Percentiles rank a stretch among this genome's conserved stretches.
Evolutionary conservation across 2,329 filamentous ascomycete species (phyloP).

Genomic region (Phoma herbarum): DNA sequence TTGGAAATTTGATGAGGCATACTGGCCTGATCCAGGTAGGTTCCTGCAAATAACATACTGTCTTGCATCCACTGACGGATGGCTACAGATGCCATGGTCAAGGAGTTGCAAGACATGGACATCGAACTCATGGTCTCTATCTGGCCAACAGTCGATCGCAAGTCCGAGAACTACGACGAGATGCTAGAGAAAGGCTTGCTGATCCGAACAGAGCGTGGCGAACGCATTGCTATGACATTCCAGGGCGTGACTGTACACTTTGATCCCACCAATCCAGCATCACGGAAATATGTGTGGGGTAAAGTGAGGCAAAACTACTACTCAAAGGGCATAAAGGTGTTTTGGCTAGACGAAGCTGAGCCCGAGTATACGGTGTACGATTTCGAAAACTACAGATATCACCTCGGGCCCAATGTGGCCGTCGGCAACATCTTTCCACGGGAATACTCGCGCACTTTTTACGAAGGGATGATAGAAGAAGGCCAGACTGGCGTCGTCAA

Average conservation of each 20-base stretch:
- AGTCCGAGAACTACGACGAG: slow-evolving; percentile 67
- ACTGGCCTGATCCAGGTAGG: slow-evolving; percentile 68
- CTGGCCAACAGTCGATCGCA: slow-evolving; percentile 71
- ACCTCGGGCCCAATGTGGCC: slow-evolving; percentile 61
- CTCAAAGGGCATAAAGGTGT: slow-evolving; percentile 67
- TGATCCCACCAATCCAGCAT: slow-evolving; percentile 69
- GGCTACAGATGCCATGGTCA: slow-evolving; percentile 65
- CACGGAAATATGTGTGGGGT: slow-evolving; percentile 67
- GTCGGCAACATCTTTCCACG: slow-evolving; percentile 69
- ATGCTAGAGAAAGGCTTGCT: slow-evolving; percentile 70
- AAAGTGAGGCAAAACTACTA: slow-evolving; percentile 69
- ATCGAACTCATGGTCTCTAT: slow-evolving; percentile 75
- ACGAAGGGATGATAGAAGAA: slow-evolving; percentile 63
- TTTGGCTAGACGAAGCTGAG: slow-evolving; percentile 76
- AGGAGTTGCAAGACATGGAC: slow-evolving; percentile 65
- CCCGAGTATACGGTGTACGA: slow-evolving; percentile 72
- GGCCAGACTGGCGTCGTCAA: slow-evolving; percentile 68
- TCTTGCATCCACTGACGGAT: neutral
- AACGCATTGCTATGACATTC: slow-evolving; percentile 67
- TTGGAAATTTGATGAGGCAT: slow-evolving; percentile 71
- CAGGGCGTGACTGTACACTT: slow-evolving; percentile 68
- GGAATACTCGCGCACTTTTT: slow-evolving; percentile 67
- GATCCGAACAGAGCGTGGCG: slow-evolving; percentile 68
- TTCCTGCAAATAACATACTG: neutral
- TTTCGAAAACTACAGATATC: slow-evolving; percentile 72